Evolutionary conservation across 768 basidiomycete genomes (phyloP).

Genomic region (Leucocoprinus sp.): DNA sequence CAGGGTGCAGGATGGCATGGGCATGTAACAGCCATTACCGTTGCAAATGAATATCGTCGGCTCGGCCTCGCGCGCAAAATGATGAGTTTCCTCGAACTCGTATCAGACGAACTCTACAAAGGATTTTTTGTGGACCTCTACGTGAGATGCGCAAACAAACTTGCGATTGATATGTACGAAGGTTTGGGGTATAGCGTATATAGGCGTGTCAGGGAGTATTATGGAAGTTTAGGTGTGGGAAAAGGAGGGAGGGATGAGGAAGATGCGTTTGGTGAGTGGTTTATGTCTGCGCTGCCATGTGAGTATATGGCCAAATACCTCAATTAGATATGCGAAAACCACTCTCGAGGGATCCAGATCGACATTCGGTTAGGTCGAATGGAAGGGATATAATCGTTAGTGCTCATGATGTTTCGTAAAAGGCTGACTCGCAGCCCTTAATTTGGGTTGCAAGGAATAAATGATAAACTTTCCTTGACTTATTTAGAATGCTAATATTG

Average conservation of each 20-base stretch:
- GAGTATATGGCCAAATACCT: neutral
- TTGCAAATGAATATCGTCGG: constrained; percentile 89
- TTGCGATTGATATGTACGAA: constrained; percentile 91
- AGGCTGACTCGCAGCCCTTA: neutral
- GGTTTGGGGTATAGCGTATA: constrained; percentile 90
- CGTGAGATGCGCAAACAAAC: constrained; percentile 77
- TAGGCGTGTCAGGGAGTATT: constrained; percentile 85
- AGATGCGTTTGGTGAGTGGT: constrained; percentile 77
- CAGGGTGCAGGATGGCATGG: constrained; percentile 73
- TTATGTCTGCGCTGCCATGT: constrained; percentile 1
- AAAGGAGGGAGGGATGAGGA: constrained; percentile 78
- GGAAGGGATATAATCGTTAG: constrained; percentile 68
- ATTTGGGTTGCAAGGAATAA: neutral
- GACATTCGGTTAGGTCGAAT: constrained; percentile 62
- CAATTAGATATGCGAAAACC: constrained; percentile 63
- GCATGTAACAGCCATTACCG: constrained; percentile 91
- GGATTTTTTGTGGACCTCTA: constrained; percentile 94
- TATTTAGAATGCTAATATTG: too few relatives aligned
- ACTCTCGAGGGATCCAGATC: constrained; percentile 47
- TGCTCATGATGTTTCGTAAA: constrained; percentile 48
- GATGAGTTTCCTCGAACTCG: constrained; percentile 79
- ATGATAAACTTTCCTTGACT: too few relatives aligned
- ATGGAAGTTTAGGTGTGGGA: constrained; percentile 67
- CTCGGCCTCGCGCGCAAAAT: constrained; percentile 81
- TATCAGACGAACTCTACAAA: constrained; percentile 73